Base-by-base conservation (phyloP, 2,329 filamentous ascomycete genomes). In the Colletotrichum lupini region DNA sequence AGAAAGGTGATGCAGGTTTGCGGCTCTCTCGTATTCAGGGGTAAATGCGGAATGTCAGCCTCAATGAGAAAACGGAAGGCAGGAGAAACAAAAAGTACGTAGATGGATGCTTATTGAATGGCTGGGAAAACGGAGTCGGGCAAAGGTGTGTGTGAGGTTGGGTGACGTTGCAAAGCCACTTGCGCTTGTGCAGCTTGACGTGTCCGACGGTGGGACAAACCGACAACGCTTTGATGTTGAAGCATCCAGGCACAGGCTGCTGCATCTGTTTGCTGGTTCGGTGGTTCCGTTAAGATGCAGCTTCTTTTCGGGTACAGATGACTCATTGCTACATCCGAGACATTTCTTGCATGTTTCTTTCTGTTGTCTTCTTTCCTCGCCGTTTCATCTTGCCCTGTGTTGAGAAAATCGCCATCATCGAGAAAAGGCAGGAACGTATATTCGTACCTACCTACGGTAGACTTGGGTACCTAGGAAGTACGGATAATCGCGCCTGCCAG, bases 171-270 rank as follows among this genome's bases (percentile, higher is more conserved):
- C 62, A 55, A 22, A 35, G 46, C 28, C 46, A 24, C n/a, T 53
- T 55, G 28, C 62, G 62, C 62, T 65, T 65, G 62, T 65, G 62
- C 62, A 65, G 62, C 62, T 65, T 65, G 62, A 65, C 62, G 62
- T 65, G 62, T 65, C 52, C 52, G 62, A 65, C 62, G 32, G 62
- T 56, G 62, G 62, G 52, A 56, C 37, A 42, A 42, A 16, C 37
- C 37, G 37, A 42, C 62, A 19, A 28, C 62, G 62, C 62, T 65
- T 65, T 56, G 62, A 57, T 64, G 42, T 28, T 35, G 14, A 19
- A 55, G 24, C 52, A 46, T 26, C 35, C 32, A 19, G 61, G 37
- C 37, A 7, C 35, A 42, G 35, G 35, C 35, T 42, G 49, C 49
- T 64, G 61, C n/a, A 55, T 14, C 35, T 64, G 49, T 37, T 55